Percentiles rank a stretch among this genome's conserved stretches.
Conservation (phyloP, 306 rosid species). For the Rosa chinensis region DNA sequence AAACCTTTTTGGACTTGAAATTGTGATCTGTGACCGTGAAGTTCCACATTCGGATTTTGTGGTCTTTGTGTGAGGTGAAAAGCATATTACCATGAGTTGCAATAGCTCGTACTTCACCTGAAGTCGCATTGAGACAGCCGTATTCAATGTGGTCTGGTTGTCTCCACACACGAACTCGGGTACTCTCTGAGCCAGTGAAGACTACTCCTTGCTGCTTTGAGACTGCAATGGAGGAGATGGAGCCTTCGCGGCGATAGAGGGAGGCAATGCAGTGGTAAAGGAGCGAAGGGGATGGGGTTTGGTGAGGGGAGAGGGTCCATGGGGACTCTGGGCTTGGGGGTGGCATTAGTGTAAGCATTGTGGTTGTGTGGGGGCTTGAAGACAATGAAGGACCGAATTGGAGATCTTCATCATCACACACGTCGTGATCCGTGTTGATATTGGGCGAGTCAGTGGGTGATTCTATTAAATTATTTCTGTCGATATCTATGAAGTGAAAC, state of each 20-base stretch:
- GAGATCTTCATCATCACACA: constrained; percentile 41
- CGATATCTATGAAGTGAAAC: constrained; percentile 36
- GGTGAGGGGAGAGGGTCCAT: constrained; percentile 71
- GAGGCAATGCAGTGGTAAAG: constrained; percentile 73
- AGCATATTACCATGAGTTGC: constrained; percentile 46
- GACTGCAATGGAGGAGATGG: constrained; percentile 54
- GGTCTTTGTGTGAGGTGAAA: constrained; percentile 66
- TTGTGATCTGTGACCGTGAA: constrained; percentile 38
- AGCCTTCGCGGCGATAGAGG: constrained; percentile 66
- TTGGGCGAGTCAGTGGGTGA: constrained; percentile 29
- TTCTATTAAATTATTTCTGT: constrained; percentile 26
- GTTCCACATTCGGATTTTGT: constrained; percentile 59
- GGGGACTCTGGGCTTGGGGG: constrained; percentile 64
- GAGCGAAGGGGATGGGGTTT: constrained; percentile 58
- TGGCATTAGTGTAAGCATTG: constrained; percentile 24
- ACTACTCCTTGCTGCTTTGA: constrained; percentile 45
- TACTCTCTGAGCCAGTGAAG: constrained; percentile 63
- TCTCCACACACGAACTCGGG: constrained; percentile 57
- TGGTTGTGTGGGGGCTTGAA: constrained; percentile 26
- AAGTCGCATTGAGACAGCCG: constrained; percentile 44
- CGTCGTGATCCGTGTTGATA: constrained; percentile 37
- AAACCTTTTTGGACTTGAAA: constrained; percentile 50
- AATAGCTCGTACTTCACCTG: constrained; percentile 50
- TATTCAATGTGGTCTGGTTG: constrained; percentile 61
- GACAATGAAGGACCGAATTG: constrained; percentile 36